Percentiles rank a stretch among this genome's conserved stretches.
These are phyloP conservation scores for Hypoxylon sp. DNA, from an alignment of 2,329 filamentous ascomycete genomes.

Conservation along the genomic window DNA sequence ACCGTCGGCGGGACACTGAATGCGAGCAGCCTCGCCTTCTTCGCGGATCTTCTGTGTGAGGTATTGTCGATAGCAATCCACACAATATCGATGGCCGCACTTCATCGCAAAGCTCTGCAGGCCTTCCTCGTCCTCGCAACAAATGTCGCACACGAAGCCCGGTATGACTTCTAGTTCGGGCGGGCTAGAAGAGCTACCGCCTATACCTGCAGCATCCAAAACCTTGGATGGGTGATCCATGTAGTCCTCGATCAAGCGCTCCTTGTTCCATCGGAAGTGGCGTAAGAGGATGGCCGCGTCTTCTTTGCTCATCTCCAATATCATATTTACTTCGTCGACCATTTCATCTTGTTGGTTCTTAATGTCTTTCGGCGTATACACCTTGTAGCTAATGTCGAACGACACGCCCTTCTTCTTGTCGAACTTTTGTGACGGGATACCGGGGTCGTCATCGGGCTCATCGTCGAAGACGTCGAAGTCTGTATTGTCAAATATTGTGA, in stretches of 20 bases:
- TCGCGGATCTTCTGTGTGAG: slow-evolving; percentile 92
- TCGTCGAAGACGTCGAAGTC: slow-evolving; percentile 73
- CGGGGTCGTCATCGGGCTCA: slow-evolving; percentile 65
- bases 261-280: slow-evolving; percentile 95
- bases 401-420: slow-evolving; percentile 77
- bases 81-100: slow-evolving; percentile 93
- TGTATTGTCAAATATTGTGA: slow-evolving; percentile 43
- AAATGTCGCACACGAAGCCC: slow-evolving; percentile 93
- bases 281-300: slow-evolving; percentile 91
- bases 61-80: slow-evolving; percentile 93
- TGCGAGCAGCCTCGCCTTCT: slow-evolving; percentile 93
- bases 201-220: slow-evolving; percentile 86
- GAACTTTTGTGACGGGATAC: slow-evolving; percentile 69
- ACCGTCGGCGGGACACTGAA: slow-evolving; percentile 89
- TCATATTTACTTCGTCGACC: slow-evolving; percentile 89
- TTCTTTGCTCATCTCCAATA: slow-evolving; percentile 89
- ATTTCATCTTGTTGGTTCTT: slow-evolving; percentile 86
- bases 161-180: slow-evolving; percentile 78
- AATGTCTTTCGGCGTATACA: slow-evolving; percentile 84
- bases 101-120: slow-evolving; percentile 92
- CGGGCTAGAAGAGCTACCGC: slow-evolving; percentile 69
- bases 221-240: slow-evolving; percentile 89
- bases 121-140: slow-evolving; percentile 86
- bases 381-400: slow-evolving; percentile 87
- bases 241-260: slow-evolving; percentile 92